These are phyloP conservation scores for Copromyces sp. DNA, from an alignment of 495 filamentous ascomycete genomes.

Conservation along the genomic window DNA sequence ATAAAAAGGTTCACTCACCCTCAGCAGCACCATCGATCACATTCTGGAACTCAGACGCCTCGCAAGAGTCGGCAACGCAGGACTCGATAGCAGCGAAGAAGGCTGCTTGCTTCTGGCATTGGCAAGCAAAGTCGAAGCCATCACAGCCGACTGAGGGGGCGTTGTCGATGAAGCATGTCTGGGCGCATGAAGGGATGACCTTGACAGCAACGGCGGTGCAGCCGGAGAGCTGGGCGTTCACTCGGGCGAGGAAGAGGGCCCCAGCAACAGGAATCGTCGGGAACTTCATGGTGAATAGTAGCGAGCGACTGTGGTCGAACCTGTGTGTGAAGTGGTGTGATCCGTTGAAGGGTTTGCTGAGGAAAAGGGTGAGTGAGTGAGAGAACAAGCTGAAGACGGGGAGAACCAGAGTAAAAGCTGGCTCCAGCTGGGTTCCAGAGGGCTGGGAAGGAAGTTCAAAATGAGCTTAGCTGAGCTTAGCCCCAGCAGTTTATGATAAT, in stretches of 20 bases:
- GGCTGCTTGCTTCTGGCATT: conserved; percentile 18
- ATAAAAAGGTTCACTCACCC: conserved; percentile 4
- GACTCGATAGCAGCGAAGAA: conserved; percentile 19
- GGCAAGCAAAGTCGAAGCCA: conserved; percentile 22
- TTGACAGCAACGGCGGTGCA: conserved; percentile 18
- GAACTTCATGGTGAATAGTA: conserved; percentile 7
- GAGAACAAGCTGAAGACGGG: not conserved
- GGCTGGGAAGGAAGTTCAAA: not conserved
- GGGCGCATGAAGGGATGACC: conserved; percentile 22
- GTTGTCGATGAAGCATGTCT: conserved; percentile 20
- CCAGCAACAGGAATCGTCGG: conserved; percentile 1
- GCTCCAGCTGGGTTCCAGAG: not conserved
- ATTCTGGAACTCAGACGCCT: conserved; percentile 9
- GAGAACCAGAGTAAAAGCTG: not conserved
- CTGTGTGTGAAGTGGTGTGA: not conserved
- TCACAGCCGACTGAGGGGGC: conserved; percentile 18
- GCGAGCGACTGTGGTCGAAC: not conserved
- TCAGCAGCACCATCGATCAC: conserved; percentile 19
- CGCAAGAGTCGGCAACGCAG: conserved; percentile 19
- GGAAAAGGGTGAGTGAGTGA: not conserved
- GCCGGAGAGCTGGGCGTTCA: conserved; percentile 1
- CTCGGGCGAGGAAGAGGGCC: not conserved
- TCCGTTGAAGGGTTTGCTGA: not conserved
- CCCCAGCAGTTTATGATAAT: not conserved
- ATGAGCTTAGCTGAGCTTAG: not conserved